Percentiles rank a stretch among this genome's conserved stretches.
Conservation (phyloP, 1,139 yeast genomes). For the Magnusiomyces suaveolens region DNA sequence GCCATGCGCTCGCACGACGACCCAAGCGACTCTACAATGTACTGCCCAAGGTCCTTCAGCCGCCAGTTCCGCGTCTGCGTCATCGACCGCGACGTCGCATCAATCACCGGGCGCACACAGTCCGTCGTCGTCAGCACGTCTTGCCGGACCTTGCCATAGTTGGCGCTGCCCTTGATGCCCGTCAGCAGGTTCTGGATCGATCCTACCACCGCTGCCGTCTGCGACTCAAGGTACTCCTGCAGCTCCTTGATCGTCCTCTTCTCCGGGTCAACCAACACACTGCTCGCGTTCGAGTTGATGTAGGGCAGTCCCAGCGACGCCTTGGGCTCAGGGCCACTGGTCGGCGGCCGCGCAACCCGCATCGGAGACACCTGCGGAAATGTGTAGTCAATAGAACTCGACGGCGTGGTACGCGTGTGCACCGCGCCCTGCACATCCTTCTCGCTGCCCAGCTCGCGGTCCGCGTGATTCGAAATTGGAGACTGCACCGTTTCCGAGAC, state of each 20-base stretch:
- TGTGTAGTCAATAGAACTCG: background rate
- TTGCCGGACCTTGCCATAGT: conserved; percentile 65
- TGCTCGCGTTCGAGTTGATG: background rate
- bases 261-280: conserved; percentile 45
- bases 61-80: conserved; percentile 60
- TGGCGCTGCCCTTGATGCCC: conserved; percentile 28
- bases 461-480: background rate
- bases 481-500: background rate
- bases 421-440: background rate
- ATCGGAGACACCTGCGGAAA: background rate
- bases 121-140: conserved; percentile 65
- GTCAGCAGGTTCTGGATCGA: conserved; percentile 72
- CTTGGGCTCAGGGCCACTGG: no score
- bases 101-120: conserved; percentile 80
- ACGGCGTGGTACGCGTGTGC: background rate
- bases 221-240: conserved; percentile 79
- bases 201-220: conserved; percentile 83
- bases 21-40: conserved; percentile 77
- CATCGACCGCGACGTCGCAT: conserved; percentile 84
- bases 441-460: background rate
- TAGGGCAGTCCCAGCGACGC: background rate
- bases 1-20: conserved; percentile 73
- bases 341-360: no score
- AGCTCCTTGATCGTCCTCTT: conserved; percentile 70
- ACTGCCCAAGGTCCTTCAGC: conserved; percentile 80